Percentiles rank a stretch among this genome's conserved stretches.
Conservation (phyloP, 257 asterid genomes). For the Anisodus tanguticus region DNA sequence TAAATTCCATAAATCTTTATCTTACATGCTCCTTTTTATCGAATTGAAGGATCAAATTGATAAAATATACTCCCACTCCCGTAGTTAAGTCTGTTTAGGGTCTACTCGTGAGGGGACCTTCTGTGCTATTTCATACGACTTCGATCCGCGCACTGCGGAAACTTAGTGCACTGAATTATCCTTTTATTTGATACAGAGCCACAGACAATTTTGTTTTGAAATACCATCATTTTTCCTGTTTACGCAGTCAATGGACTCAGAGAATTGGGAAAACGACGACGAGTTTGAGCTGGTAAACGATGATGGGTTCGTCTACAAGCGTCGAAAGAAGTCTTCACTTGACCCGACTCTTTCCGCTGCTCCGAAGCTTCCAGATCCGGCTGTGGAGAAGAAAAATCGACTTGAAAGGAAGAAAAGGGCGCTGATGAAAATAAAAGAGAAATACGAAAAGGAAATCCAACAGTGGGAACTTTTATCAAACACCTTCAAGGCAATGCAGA, state of each 20-base stretch:
- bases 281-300: conserved; percentile 71
- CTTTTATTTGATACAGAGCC: too few relatives aligned
- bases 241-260: conserved; percentile 48
- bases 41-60: background rate
- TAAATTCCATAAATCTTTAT: too few relatives aligned
- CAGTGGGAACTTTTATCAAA: conserved; percentile 83
- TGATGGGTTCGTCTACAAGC: conserved; percentile 71
- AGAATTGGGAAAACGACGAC: conserved; percentile 45
- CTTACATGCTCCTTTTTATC: background rate
- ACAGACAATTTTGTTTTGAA: too few relatives aligned
- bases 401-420: conserved; percentile 59
- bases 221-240: conserved; percentile 28
- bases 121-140: too few relatives aligned
- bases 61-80: background rate
- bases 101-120: too few relatives aligned
- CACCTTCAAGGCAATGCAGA: conserved; percentile 55
- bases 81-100: too few relatives aligned
- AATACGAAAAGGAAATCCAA: conserved; percentile 54
- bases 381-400: conserved; percentile 54
- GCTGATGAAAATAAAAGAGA: conserved; percentile 60
- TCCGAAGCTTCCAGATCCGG: conserved; percentile 66
- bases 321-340: conserved; percentile 55
- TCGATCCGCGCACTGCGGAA: too few relatives aligned
- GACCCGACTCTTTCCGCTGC: conserved; percentile 46
- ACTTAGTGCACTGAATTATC: too few relatives aligned